phyloP scores from a whole-genome alignment of 1,284 basidiomycete species.

The Marasmius tenuissimus region DNA sequence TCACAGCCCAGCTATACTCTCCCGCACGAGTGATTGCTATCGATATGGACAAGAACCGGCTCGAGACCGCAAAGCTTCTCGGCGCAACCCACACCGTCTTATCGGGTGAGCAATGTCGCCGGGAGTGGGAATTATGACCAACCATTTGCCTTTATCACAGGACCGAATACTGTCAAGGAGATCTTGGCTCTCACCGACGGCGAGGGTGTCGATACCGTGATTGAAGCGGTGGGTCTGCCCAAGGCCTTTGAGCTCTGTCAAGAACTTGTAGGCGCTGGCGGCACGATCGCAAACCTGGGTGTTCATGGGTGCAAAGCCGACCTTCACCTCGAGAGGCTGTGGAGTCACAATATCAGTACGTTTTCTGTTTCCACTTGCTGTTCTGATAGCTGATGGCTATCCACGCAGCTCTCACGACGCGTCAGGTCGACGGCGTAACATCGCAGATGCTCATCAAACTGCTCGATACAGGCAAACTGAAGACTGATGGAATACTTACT shows the following conservation, averaged over 20 bases:
- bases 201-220: constrained; percentile 23
- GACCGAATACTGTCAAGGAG: constrained; percentile 16
- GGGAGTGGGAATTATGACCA: background rate
- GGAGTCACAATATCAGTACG: constrained; percentile 23
- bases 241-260: constrained; percentile 26
- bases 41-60: constrained; percentile 20
- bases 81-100: constrained; percentile 25
- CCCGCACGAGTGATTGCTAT: constrained; percentile 25
- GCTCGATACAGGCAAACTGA: constrained; percentile 20
- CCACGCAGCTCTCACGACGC: constrained; percentile 19
- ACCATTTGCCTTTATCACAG: background rate
- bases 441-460: constrained; percentile 24
- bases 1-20: constrained; percentile 26
- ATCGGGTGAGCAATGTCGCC: constrained; percentile 13
- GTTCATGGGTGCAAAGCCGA: constrained; percentile 26
- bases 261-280: constrained; percentile 24
- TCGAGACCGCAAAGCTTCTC: constrained; percentile 18
- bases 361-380: background rate
- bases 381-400: background rate
- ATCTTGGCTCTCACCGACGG: constrained; percentile 25
- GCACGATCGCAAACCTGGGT: constrained; percentile 26
- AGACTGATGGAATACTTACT: constrained; percentile 18
- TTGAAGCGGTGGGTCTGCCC: constrained; percentile 26
- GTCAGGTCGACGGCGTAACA: constrained; percentile 21
- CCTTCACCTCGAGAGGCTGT: constrained; percentile 26